Evolutionary conservation across 2,329 filamentous ascomycete genomes (phyloP).

Genomic region (Sclerotinia borealis): DNA sequence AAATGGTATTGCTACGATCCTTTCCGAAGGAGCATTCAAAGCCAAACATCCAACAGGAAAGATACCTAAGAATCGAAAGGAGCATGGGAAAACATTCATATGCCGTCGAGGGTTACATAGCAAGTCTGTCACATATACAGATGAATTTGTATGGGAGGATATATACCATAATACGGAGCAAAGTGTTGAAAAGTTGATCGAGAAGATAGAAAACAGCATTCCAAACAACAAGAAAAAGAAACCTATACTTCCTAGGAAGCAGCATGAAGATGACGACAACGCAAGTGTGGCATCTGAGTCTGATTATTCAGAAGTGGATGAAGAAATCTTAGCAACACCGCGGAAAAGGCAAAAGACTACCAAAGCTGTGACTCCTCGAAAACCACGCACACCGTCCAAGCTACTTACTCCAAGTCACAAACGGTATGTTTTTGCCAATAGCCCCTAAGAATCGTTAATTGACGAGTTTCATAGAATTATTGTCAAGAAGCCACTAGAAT

Average conservation of each 20-base stretch:
- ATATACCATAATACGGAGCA: slow-evolving; percentile 48
- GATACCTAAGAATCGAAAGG: slow-evolving; percentile 64
- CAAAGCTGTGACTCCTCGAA: slow-evolving; percentile 31
- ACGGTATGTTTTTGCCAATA: slow-evolving; percentile 36
- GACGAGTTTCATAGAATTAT: slow-evolving; percentile 44
- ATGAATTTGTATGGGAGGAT: slow-evolving; percentile 89
- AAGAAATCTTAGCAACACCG: slow-evolving; percentile 39
- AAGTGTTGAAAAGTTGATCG: slow-evolving; percentile 22
- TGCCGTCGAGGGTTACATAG: slow-evolving; percentile 88
- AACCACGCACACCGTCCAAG: slow-evolving; percentile 37
- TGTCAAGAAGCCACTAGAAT: slow-evolving; percentile 84
- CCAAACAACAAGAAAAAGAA: slow-evolving; percentile 62
- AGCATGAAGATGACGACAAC: slow-evolving; percentile 25
- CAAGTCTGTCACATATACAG: slow-evolving; percentile 81
- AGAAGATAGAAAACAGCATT: slow-evolving; percentile 55
- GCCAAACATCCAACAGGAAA: slow-evolving; percentile 67
- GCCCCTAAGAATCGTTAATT: neutral
- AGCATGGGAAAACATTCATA: slow-evolving; percentile 80
- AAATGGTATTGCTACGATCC: slow-evolving; percentile 77
- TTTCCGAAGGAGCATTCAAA: slow-evolving; percentile 66
- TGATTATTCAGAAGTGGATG: slow-evolving; percentile 18
- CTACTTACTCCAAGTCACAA: slow-evolving; percentile 58
- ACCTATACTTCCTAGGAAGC: neutral
- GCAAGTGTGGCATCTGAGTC: slow-evolving; percentile 20
- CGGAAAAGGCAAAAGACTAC: slow-evolving; percentile 49